Base-by-base conservation (phyloP, 108 stramenopile species). In the Cyclotella kingstonii region DNA sequence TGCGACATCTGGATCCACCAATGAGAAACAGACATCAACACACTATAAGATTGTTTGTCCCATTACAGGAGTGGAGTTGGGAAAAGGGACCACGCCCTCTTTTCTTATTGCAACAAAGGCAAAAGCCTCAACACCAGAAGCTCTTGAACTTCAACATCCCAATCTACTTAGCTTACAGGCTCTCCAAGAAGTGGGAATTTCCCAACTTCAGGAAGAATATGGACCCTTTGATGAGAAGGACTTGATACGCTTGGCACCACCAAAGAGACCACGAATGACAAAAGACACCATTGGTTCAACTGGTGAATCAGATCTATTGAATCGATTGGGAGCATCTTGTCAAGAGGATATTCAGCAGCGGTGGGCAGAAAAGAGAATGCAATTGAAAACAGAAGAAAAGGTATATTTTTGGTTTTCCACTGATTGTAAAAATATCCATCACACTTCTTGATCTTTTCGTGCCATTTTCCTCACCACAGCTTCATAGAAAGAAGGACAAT, bases 111-210 rank as follows among this genome's bases (percentile, higher is more conserved):
- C 81, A 9, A 77, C 46, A 3, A 50, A 40, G 44, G 38, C 36
- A 41, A 74, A 14, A 75, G 61, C n/a, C n/a, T n/a, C n/a, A n/a
- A n/a, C n/a, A n/a, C n/a, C n/a, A 10, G 77, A 80, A 34, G 52
- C 38, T 8, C 70, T 53, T 4, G 57, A 38, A n/a, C n/a, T n/a
- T n/a, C 0, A 40, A 54, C 5, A 26, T 33, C 19, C 76, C 77
- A 92, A 92, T 71, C 85, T 89, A 33, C 48, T 92, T 26, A 85
- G 82, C 50, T 76, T 81, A 66, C 64, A 77, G 7, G 87, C 83
- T 14, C 68, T 87, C 1, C 68, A 83, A 60, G 84, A 89, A 65
- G 73, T 92, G 69, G 74, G 81, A 26, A 51, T 70, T 9, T 49
- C 69, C 4, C 79, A 79, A 14, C 26, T 92, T 19, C 77, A 82